phyloP scores from a whole-genome alignment of 345 rosid genomes.

The Euphorbia tirucalli region DNA sequence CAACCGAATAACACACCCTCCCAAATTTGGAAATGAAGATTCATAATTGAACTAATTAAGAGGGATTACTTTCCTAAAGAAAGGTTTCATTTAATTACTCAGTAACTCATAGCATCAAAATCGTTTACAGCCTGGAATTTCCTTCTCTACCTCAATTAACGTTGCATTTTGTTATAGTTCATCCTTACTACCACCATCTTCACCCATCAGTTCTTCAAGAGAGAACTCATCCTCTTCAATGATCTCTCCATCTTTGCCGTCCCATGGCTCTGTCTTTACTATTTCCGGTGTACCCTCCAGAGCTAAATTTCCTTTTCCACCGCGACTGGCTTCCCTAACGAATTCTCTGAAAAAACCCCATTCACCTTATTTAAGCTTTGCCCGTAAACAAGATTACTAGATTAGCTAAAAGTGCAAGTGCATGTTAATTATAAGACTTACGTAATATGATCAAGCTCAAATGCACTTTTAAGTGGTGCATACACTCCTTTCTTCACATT shows the following conservation, averaged over 20 bases:
- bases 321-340: constrained; percentile 80
- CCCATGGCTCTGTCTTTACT: constrained; percentile 76
- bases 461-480: constrained; percentile 96
- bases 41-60: background rate
- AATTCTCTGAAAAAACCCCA: constrained; percentile 58
- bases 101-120: constrained; percentile 25
- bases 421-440: constrained; percentile 38
- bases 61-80: background rate
- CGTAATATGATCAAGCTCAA: constrained; percentile 76
- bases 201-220: constrained; percentile 90
- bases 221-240: constrained; percentile 90
- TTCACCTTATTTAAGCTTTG: constrained; percentile 3
- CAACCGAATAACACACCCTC: background rate
- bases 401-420: background rate
- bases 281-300: constrained; percentile 54
- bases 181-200: constrained; percentile 47
- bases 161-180: constrained; percentile 39
- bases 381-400: background rate
- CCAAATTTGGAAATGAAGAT: no score
- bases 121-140: background rate
- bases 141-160: background rate
- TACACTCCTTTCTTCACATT: constrained; percentile 91
- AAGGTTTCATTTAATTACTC: background rate
- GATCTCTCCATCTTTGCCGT: constrained; percentile 82
- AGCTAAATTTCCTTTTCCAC: constrained; percentile 97